Percentiles rank a stretch among this genome's conserved stretches.
These are phyloP conservation scores for Claviceps sp. DNA, from an alignment of 2,329 filamentous ascomycete genomes.

Conservation along the genomic window DNA sequence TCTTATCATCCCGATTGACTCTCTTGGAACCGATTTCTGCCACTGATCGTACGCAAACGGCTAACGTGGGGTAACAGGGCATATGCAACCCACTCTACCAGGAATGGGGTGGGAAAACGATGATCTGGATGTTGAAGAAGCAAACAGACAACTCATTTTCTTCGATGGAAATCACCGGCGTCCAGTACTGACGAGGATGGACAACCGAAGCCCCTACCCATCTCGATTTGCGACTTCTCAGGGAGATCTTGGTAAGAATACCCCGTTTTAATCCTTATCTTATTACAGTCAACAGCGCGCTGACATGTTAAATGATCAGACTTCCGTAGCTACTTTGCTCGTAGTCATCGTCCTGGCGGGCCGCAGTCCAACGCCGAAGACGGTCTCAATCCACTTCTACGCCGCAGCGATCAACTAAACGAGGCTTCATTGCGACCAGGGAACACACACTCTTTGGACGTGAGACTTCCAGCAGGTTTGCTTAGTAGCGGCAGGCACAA, in stretches of 20 bases:
- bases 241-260: conserved; percentile 35
- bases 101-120: conserved; percentile 46
- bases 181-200: conserved; percentile 20
- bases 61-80: neutral
- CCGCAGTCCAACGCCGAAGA: conserved; percentile 55
- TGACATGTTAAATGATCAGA: conserved; percentile 16
- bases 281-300: neutral
- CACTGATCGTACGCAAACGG: neutral
- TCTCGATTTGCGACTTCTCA: conserved; percentile 37
- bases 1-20: neutral
- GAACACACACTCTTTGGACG: conserved; percentile 39
- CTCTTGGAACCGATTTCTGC: neutral
- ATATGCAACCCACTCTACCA: conserved; percentile 25
- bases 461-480: conserved; percentile 33
- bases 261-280: neutral
- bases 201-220: conserved; percentile 47
- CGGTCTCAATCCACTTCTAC: conserved; percentile 74
- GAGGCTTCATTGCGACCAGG: conserved; percentile 35
- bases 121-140: conserved; percentile 35
- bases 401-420: conserved; percentile 38
- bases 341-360: conserved; percentile 39
- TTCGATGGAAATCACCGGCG: conserved; percentile 37
- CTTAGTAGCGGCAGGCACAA: conserved; percentile 25
- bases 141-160: conserved; percentile 31
- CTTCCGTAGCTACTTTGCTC: conserved; percentile 35